Evolutionary conservation across 139 green algal genomes (phyloP).

Genomic region (Diplosphaera chodatii): DNA sequence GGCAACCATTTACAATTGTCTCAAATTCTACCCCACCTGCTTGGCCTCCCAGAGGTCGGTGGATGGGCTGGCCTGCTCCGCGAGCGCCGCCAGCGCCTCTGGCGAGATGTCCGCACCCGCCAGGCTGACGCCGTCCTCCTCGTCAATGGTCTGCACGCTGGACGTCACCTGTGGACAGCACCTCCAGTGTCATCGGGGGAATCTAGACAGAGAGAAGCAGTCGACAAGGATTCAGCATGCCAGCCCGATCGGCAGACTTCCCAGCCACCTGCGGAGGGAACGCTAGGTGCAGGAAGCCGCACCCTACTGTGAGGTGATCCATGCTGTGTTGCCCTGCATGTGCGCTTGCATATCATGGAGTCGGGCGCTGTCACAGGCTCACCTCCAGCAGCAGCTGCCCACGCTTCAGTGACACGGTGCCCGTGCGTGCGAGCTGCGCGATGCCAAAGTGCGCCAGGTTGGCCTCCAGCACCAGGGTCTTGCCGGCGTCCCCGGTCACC

Average conservation of each 20-base stretch:
- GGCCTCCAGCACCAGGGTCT: slow-evolving; percentile 60
- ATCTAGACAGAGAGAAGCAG: slow-evolving; percentile 4
- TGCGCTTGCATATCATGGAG: no score
- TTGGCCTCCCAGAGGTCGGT: background rate
- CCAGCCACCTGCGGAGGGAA: no score
- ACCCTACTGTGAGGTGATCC: no score
- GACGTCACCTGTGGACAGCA: background rate
- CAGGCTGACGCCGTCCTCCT: background rate
- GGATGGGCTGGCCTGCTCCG: background rate
- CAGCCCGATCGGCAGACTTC: no score
- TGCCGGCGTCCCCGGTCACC: slow-evolving; percentile 86
- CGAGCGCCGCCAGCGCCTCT: background rate
- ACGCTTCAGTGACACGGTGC: slow-evolving; percentile 81
- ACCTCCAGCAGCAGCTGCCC: slow-evolving; percentile 58
- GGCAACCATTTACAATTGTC: no score
- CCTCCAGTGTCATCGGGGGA: no score
- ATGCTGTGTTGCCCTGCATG: no score
- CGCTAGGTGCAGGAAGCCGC: no score
- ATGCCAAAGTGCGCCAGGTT: slow-evolving; percentile 75
- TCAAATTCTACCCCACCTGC: no score
- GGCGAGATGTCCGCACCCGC: background rate
- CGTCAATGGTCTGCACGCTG: background rate
- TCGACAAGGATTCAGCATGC: no score
- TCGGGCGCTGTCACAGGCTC: no score
- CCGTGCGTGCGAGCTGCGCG: slow-evolving; percentile 83